Base-by-base conservation (phyloP, 495 filamentous ascomycete species). In the Talaromyces borbonicus region DNA sequence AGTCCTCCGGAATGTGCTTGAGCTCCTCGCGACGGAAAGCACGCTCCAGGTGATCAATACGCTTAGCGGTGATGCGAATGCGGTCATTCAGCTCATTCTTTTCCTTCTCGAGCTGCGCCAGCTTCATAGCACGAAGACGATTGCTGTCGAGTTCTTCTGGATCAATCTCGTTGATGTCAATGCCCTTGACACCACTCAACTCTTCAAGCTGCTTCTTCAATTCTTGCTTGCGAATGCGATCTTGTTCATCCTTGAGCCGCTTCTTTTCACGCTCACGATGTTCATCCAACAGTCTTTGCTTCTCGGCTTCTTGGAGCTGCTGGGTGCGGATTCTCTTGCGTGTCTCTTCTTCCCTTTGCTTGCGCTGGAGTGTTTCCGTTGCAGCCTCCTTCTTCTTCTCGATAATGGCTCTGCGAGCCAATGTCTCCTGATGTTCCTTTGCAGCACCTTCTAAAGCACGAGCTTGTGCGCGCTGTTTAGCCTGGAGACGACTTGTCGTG, bases 41-140 rank as follows among this genome's bases (percentile, higher is more conserved):
- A 67, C 92, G 87, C 73, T 98, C 92, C 54, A 98, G 72, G 67
- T 98, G 92, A 63, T 98, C 92, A 59, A 97, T 89, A 50, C 92
- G 83, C 77, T 95, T 96, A 60, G 84, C 85, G 39, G 90, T 95
- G 51, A 90, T 77, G 50, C 89, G 82, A 35, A 97, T 74, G 56
- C 85, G 88, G 63, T 96, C 90, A 35, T 81, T 79, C 52, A 95
- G 79, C 55, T 78, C 89, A 57, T 90, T 93, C 80, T 97, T 98
- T 72, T 98, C 93, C 49, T 90, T 88, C 67, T 97, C 92, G 12
- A 98, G 78, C 60, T 95, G 89, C 32, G 86, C 84, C 32, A 98
- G 79, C 72, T 95, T 95, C 68, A 98, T 84, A 46, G 85, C 81
- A 61, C 92, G 87, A 52, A 98, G 81, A 52, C 82, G 84, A 61